phyloP scores from a whole-genome alignment of 768 basidiomycete species.

The Gymnopilus dilepis region DNA sequence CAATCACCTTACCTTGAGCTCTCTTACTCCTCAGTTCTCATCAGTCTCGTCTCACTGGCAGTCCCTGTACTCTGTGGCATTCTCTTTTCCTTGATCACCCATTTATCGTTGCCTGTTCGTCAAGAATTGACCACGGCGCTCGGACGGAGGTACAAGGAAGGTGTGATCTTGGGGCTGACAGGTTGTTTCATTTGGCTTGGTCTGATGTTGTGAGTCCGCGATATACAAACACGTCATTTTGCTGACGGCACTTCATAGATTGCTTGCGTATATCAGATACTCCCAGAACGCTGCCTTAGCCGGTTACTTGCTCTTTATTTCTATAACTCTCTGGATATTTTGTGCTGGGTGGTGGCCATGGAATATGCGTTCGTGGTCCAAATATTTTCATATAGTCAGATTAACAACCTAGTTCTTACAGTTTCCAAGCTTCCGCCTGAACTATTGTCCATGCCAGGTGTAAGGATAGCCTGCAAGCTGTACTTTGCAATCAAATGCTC shows the following conservation, averaged over 20 bases:
- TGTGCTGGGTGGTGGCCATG: too few species aligned
- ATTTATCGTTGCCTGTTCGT: not conserved
- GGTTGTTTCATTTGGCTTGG: not conserved
- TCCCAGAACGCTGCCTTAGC: too few species aligned
- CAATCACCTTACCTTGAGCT: not conserved
- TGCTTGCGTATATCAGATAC: too few species aligned
- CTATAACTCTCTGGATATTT: too few species aligned
- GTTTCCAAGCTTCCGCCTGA: not conserved
- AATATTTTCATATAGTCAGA: too few species aligned
- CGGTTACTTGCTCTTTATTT: too few species aligned
- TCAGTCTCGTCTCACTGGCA: not conserved
- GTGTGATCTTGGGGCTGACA: not conserved
- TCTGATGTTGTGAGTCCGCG: not conserved
- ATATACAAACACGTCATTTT: too few species aligned
- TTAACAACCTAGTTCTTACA: not conserved
- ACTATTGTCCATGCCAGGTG: not conserved
- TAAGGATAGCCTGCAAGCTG: not conserved
- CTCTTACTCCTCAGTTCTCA: not conserved
- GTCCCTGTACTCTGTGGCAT: not conserved
- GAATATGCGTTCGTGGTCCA: too few species aligned
- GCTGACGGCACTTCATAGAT: too few species aligned
- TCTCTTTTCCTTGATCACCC: not conserved
- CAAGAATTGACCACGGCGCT: not conserved
- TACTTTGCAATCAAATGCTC: not conserved
- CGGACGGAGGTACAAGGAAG: not conserved